phyloP scores from a whole-genome alignment of 2,329 filamentous ascomycete genomes.

The Rhexocercosporidium sp. region DNA sequence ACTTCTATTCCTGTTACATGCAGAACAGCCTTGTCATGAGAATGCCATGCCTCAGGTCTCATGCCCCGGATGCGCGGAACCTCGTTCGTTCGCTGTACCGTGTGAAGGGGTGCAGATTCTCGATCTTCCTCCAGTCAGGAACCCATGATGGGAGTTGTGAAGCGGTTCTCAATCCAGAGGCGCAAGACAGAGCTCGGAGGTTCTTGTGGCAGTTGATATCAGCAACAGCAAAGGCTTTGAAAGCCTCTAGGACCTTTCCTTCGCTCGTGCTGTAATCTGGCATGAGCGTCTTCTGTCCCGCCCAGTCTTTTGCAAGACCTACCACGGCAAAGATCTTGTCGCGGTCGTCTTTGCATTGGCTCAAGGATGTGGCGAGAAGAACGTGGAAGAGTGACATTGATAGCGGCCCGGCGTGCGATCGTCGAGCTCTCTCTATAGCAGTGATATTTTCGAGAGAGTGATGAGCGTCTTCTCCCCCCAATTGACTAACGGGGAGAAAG shows the following conservation, averaged over 20 bases:
- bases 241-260: background rate
- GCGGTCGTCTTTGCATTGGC: background rate
- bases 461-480: no score
- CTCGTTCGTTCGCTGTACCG: background rate
- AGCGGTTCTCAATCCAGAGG: background rate
- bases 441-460: no score
- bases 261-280: no score
- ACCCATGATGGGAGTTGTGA: conserved; percentile 1
- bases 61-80: conserved; percentile 3
- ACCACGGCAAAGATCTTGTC: no score
- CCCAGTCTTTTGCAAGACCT: no score
- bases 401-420: no score
- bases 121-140: conserved; percentile 1
- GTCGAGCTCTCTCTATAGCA: no score
- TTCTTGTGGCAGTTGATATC: background rate
- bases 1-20: background rate
- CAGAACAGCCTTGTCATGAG: background rate
- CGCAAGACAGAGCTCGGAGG: background rate
- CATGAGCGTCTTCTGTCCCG: no score
- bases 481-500: no score
- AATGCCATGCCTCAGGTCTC: background rate
- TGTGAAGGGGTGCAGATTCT: background rate
- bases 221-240: background rate
- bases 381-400: no score
- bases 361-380: no score